Base-by-base conservation (phyloP, 345 rosid species). In the Hibiscus mutabilis region DNA sequence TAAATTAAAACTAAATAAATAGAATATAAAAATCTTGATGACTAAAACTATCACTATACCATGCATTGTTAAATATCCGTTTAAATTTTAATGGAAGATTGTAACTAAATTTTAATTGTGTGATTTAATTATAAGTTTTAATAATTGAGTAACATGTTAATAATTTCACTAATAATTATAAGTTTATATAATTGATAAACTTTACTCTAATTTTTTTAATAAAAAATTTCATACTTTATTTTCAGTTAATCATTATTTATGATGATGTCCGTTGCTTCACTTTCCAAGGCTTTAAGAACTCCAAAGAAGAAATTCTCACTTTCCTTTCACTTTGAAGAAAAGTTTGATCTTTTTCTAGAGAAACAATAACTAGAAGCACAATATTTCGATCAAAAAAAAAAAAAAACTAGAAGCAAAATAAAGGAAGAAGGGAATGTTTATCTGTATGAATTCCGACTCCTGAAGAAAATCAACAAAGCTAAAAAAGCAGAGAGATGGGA, bases 401-500 rank as follows among this genome's bases (percentile, higher is more conserved):
- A n/a, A n/a, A n/a, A n/a, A 68, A 37, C 61, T 8, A 68, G 44
- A 69, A 71, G 56, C 12, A 13, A 21, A 60, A 44, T 56, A 47
- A 58, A 7, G 44, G 74, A 24, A 35, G 59, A 24, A 27, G 64
- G 44, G 72, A 72, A 69, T 77, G 74, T 70, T 44, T 71, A 72
- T 74, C 71, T 73, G 3, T 69, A 51, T 49, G 44, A 79, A 57
- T 69, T 71, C 76, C 37, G 40, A 22, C 44, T 33, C 44, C 71
- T 29, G 71, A 62, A 64, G 18, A 5, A 7, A 42, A 59, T 0
- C 2, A 65, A 49, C 16, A 40, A 44, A 33, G 18, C 56, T 16
- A 18, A 31, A 55, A 52, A 22, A 11, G 60, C 15, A 40, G 69
- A 53, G 81, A 60, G 80, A 91, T 95, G 99, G 98, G 98, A 72